Conservation (phyloP, 768 basidiomycete genomes). For the Tremella fuciformis region DNA sequence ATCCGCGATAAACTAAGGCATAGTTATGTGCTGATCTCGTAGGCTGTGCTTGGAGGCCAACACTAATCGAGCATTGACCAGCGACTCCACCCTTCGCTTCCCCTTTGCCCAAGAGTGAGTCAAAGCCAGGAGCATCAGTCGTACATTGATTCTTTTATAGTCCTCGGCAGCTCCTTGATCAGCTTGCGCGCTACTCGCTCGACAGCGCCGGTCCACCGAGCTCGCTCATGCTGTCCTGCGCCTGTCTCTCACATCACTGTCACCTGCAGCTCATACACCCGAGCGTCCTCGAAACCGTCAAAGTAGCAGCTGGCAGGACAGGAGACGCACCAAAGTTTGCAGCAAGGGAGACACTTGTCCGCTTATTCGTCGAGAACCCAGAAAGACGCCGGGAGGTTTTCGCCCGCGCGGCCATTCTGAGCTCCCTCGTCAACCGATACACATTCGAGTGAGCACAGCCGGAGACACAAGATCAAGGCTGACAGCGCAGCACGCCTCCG, state of each 20-base stretch:
- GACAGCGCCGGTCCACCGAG: constrained; percentile 7
- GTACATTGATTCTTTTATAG: not conserved
- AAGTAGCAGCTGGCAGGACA: constrained; percentile 20
- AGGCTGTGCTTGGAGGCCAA: constrained; percentile 17
- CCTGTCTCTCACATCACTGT: constrained; percentile 15
- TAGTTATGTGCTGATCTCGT: not conserved
- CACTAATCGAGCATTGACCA: not conserved
- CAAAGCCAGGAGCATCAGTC: not conserved
- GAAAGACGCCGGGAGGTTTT: constrained; percentile 8
- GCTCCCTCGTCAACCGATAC: constrained; percentile 13
- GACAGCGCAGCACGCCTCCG: constrained; percentile 14
- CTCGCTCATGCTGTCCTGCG: constrained; percentile 12
- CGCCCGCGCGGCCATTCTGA: constrained; percentile 20
- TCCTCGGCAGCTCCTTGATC: constrained; percentile 16
- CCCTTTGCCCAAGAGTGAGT: constrained; percentile 4
- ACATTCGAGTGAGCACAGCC: constrained; percentile 19
- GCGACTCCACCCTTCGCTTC: not conserved
- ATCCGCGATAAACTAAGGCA: too few species aligned
- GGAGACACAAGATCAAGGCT: not conserved
- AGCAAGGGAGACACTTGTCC: not conserved
- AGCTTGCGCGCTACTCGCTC: constrained; percentile 6
- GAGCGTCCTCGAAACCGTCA: constrained; percentile 17
- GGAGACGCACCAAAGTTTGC: constrained; percentile 3
- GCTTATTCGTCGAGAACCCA: constrained; percentile 1
- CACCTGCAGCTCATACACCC: constrained; percentile 18